A percentile compares a stretch with the other conserved stretches of the same genome.
These are phyloP conservation scores for Heterobasidion parviporum DNA, from an alignment of 1,284 basidiomycete genomes.

Conservation along the genomic window DNA sequence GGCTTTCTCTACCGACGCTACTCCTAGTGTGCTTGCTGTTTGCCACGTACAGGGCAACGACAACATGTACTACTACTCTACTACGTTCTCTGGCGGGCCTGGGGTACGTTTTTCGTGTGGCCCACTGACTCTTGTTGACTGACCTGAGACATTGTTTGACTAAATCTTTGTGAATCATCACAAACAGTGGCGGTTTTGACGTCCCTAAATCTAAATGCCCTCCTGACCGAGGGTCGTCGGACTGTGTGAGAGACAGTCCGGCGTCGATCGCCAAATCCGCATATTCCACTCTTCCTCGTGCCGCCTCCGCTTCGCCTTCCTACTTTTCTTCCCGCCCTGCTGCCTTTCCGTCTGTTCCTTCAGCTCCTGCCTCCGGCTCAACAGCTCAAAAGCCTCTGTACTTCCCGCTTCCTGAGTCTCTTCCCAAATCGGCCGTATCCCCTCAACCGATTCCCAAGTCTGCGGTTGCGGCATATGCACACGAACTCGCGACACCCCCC, in stretches of 20 bases:
- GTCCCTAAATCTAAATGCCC: slow-evolving; percentile 80
- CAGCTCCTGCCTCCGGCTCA: neutral
- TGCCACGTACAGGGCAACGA: slow-evolving; percentile 72
- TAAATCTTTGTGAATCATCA: slow-evolving; percentile 1
- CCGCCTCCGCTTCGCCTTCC: neutral
- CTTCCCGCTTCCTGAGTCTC: slow-evolving; percentile 20
- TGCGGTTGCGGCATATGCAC: slow-evolving; percentile 1
- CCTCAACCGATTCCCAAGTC: slow-evolving; percentile 35
- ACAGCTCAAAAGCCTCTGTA: slow-evolving; percentile 16
- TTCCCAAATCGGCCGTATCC: slow-evolving; percentile 17
- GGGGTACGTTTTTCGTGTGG: slow-evolving; percentile 42
- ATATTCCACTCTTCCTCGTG: neutral
- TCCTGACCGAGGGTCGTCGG: slow-evolving; percentile 85
- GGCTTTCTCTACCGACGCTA: slow-evolving; percentile 73
- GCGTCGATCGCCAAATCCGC: slow-evolving; percentile 43
- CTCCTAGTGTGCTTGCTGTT: slow-evolving; percentile 73
- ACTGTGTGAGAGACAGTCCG: slow-evolving; percentile 85
- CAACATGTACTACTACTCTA: slow-evolving; percentile 82
- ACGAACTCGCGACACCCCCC: slow-evolving; percentile 45
- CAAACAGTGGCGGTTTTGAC: slow-evolving; percentile 84
- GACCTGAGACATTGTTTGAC: neutral
- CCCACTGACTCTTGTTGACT: neutral
- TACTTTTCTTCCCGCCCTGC: neutral
- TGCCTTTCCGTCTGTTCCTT: neutral
- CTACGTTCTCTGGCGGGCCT: slow-evolving; percentile 83